Evolutionary conservation across 192 early-diverging fungal genomes (phyloP), one percentile per base, ranked within the genome.

Genomic region (Coemansia sp.): DNA sequence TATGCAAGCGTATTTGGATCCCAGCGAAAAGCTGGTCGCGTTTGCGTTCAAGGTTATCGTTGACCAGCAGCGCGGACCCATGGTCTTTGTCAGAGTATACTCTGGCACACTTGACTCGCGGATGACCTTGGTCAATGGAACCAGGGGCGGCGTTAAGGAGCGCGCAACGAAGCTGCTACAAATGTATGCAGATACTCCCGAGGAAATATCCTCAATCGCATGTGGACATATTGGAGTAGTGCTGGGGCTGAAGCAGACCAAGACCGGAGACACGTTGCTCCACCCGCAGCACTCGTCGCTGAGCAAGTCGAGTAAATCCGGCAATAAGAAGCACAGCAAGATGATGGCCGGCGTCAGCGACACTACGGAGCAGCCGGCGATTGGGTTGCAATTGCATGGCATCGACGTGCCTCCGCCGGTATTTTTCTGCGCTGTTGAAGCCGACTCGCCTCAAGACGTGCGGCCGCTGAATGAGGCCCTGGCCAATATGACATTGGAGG

Each of bases 31-130:
- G 61, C 87, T 97, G 4, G 90, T 93, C 65, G 97, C 94, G 2
- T 80, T 98, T 62, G 97, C 97, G 0, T 98, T 98, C 86, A 98
- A 98, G 68, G 94, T 98, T 1, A 82, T 91, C 1, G 91, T 94
- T 51, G 94, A 97, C 73, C 75, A 89, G 12, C 86, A 91, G 61
- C 89, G 95, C n/a, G 97, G 96, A 3, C 88, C 93, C 16, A 85
- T 97, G 85, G 93, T 96, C 10, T 98, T 92, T 85, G 93, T 98
- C 27, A 86, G 96, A 1, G 92, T 97, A 3, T 98, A 97, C 70
- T 88, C 93, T 2, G 96, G 91, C 24, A 79, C 83, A 15, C 73
- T 98, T 7, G 86, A 90, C n/a, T 78, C 89, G 36, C 87, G 92
- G 3, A 85, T 83, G 38, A 85, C 88, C 18, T 80, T 95, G 20